Evolutionary conservation across 176 grass and related monocot species (phyloP).

Genomic region (Zizania latifolia): DNA sequence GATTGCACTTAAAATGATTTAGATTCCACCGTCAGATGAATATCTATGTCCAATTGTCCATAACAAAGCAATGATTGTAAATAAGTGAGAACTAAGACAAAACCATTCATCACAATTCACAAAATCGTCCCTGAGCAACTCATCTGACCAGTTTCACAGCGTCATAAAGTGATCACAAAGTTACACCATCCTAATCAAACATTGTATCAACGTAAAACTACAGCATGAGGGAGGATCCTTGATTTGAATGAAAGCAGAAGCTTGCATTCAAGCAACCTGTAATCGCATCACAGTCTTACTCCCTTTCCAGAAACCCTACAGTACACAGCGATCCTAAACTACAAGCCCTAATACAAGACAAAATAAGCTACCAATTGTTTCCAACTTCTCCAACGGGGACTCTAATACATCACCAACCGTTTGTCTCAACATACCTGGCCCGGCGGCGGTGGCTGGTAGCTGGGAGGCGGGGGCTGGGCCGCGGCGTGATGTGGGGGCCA

Average conservation of each 20-base stretch:
- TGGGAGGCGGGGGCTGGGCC: conserved; percentile 19
- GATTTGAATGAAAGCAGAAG: too few species aligned
- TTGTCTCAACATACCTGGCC: conserved; percentile 47
- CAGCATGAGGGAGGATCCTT: too few species aligned
- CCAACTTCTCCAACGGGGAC: too few species aligned
- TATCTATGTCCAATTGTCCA: too few species aligned
- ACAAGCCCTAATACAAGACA: conserved; percentile 18
- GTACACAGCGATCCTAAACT: neutral
- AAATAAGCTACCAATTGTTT: neutral
- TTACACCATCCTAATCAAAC: neutral
- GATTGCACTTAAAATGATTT: neutral
- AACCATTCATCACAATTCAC: neutral
- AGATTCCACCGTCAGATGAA: neutral
- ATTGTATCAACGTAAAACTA: neutral
- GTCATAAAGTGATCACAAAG: neutral
- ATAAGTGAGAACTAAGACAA: too few species aligned
- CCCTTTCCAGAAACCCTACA: conserved; percentile 9
- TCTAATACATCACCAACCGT: too few species aligned
- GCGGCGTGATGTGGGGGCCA: conserved; percentile 35
- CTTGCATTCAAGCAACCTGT: too few species aligned
- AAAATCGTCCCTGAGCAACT: neutral
- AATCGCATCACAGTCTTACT: too few species aligned
- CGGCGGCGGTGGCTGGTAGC: conserved; percentile 32
- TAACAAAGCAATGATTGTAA: neutral
- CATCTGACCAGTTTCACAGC: neutral